Conservation (phyloP, 495 filamentous ascomycete genomes). For the Aspergillus kassunensis region DNA sequence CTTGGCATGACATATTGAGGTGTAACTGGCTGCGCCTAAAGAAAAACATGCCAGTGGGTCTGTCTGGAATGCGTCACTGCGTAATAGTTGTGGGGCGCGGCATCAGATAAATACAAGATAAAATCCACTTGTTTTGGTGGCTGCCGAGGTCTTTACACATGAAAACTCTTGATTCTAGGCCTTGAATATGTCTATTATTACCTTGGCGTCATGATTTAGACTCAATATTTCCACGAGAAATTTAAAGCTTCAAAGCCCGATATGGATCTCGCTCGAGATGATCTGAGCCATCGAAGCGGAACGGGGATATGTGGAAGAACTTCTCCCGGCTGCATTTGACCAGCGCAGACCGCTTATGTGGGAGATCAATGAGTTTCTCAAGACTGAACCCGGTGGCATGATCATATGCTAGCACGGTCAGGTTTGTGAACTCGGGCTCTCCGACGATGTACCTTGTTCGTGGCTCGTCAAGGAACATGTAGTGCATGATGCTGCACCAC, state of each 20-base stretch:
- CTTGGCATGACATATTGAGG: too few species aligned
- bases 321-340: constrained; percentile 53
- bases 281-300: constrained; percentile 31
- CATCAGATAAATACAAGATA: neutral
- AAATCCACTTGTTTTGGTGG: neutral
- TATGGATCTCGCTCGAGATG: constrained; percentile 26
- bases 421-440: constrained; percentile 57
- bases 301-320: constrained; percentile 60
- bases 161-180: too few species aligned
- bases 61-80: too few species aligned
- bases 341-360: constrained; percentile 56
- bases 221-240: too few species aligned
- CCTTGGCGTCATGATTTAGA: too few species aligned
- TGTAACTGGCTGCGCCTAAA: neutral
- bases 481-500: constrained; percentile 65
- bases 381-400: constrained; percentile 56
- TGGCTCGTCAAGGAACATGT: constrained; percentile 61
- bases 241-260: constrained; percentile 20
- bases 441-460: constrained; percentile 57
- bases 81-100: too few species aligned
- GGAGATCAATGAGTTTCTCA: constrained; percentile 57
- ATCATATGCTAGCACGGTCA: constrained; percentile 56
- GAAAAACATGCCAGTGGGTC: neutral
- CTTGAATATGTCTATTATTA: too few species aligned
- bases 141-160: too few species aligned